Conservation (phyloP, 495 filamentous ascomycete species). For the Collariella sp. region DNA sequence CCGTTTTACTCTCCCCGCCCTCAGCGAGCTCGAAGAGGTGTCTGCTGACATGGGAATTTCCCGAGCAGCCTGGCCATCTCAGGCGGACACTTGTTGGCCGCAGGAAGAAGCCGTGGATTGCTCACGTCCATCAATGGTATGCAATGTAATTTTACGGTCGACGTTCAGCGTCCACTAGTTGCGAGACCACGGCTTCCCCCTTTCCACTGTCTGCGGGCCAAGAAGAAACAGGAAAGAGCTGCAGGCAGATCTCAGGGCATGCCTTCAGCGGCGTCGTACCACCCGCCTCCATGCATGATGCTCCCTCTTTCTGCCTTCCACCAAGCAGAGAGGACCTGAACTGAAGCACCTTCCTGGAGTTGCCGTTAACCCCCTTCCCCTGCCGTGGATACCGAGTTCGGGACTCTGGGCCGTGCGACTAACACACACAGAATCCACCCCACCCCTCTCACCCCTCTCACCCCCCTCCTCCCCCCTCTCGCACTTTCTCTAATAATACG, state of each 20-base stretch:
- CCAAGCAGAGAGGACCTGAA: background rate
- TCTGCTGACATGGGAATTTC: constrained; percentile 6
- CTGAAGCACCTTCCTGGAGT: background rate
- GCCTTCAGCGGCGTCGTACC: constrained; percentile 1
- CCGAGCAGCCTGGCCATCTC: background rate
- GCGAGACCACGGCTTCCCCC: background rate
- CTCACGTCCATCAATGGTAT: background rate
- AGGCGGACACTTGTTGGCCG: background rate
- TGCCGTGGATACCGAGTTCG: constrained; percentile 7
- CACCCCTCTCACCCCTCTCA: constrained; percentile 27
- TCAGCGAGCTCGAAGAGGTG: background rate
- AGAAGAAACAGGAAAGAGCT: background rate
- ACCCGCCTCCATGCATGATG: background rate
- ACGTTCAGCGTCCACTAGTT: background rate
- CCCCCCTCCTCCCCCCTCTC: constrained; percentile 29
- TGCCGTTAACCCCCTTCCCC: background rate
- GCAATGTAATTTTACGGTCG: background rate
- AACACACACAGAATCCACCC: too few species aligned
- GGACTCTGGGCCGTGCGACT: constrained; percentile 23
- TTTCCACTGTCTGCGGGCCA: constrained; percentile 1
- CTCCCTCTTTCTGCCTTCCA: background rate
- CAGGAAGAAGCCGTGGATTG: background rate
- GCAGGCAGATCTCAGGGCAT: constrained; percentile 3
- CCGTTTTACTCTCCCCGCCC: background rate
- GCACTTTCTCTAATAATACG: constrained; percentile 22